Evolutionary conservation across 345 rosid species (phyloP).

Genomic region (Brassica incana): DNA sequence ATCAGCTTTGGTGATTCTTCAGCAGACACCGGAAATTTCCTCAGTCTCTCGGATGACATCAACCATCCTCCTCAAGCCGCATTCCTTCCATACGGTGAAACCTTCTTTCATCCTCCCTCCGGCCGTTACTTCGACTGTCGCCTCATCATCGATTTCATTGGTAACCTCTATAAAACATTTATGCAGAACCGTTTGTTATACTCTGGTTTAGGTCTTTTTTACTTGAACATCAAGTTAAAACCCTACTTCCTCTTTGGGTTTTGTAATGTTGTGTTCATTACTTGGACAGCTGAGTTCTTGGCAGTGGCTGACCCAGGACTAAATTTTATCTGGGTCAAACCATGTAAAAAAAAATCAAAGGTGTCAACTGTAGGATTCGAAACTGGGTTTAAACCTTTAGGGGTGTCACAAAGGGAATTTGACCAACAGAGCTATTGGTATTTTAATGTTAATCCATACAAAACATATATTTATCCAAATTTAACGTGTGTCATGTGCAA

Average conservation of each 20-base stretch:
- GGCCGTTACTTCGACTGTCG: constrained; percentile 49
- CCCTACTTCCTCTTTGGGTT: too few relatives aligned
- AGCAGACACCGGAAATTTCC: constrained; percentile 50
- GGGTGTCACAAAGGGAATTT: too few relatives aligned
- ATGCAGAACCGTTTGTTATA: background rate
- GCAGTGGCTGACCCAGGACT: background rate
- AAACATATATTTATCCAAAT: too few relatives aligned
- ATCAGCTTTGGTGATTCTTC: constrained; percentile 65
- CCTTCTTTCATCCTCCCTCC: constrained; percentile 47
- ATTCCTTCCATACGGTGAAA: constrained; percentile 47
- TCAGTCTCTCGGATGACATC: constrained; percentile 1
- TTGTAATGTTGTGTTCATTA: background rate
- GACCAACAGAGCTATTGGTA: too few relatives aligned
- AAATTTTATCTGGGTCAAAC: too few relatives aligned
- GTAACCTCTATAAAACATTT: constrained; percentile 16
- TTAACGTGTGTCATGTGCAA: too few relatives aligned
- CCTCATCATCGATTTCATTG: constrained; percentile 54
- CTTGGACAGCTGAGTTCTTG: constrained; percentile 45
- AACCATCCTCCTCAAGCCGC: constrained; percentile 22
- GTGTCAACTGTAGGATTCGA: too few relatives aligned
- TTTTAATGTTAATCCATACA: too few relatives aligned
- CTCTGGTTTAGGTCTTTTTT: background rate
- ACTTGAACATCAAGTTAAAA: too few relatives aligned
- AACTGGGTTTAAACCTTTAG: too few relatives aligned
- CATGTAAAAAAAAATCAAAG: too few relatives aligned